phyloP scores from a whole-genome alignment of 768 basidiomycete genomes.

The Exidia glandulosa region DNA sequence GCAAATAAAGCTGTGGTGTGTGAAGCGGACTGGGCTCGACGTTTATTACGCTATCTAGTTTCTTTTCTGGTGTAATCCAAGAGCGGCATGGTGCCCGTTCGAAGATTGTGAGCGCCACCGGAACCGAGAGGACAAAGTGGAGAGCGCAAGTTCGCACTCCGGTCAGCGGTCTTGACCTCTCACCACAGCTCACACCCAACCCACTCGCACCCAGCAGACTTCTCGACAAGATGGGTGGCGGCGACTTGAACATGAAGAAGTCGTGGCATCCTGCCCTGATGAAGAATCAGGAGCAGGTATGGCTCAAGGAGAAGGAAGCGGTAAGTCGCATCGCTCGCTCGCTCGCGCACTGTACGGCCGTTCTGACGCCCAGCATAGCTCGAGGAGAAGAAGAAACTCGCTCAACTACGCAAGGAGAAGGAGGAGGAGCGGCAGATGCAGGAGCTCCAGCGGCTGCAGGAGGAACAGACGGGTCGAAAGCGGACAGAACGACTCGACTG shows the following conservation, averaged over 20 bases:
- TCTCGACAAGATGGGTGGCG: conserved; percentile 95
- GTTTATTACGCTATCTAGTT: too few species aligned
- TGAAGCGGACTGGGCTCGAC: too few species aligned
- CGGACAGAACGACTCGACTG: conserved; percentile 91
- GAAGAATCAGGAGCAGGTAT: conserved; percentile 98
- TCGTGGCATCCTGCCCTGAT: conserved; percentile 98
- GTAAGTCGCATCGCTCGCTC: conserved; percentile 33
- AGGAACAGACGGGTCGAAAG: conserved; percentile 92
- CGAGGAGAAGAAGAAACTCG: conserved; percentile 97
- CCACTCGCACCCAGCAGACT: too few species aligned
- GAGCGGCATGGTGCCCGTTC: too few species aligned
- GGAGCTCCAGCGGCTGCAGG: conserved; percentile 90
- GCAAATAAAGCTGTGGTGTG: too few species aligned
- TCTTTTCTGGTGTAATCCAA: too few species aligned
- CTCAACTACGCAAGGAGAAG: conserved; percentile 93
- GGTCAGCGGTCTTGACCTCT: too few species aligned
- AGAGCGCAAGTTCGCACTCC: too few species aligned
- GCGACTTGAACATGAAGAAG: conserved; percentile 98
- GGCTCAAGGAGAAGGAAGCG: conserved; percentile 96
- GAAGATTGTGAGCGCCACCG: too few species aligned
- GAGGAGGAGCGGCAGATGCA: conserved; percentile 96
- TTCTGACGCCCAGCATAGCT: conserved; percentile 40
- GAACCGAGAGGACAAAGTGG: too few species aligned
- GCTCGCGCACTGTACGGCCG: neutral
- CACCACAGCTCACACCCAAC: too few species aligned